Percentiles rank a stretch among this genome's conserved stretches.
Evolutionary conservation across 441 rosid species (phyloP).

Genomic region (Melastoma candidum): DNA sequence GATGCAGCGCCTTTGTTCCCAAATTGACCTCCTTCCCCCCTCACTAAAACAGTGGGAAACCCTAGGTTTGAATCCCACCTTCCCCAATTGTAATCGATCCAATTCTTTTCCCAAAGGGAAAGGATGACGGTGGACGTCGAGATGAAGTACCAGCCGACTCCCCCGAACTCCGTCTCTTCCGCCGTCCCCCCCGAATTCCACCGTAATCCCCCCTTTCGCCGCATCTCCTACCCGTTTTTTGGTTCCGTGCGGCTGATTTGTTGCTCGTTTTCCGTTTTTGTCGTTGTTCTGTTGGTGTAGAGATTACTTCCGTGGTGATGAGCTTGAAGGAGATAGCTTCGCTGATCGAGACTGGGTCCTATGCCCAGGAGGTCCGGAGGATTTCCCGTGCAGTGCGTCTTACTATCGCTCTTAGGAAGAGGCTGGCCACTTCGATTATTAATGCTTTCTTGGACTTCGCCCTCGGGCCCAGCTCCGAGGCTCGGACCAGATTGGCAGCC

Average conservation of each 20-base stretch:
- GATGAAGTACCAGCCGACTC: constrained; percentile 42
- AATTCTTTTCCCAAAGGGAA: too few relatives aligned
- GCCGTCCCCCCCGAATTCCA: constrained; percentile 34
- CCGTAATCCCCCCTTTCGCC: constrained; percentile 21
- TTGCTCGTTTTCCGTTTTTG: background rate
- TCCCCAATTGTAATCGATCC: too few relatives aligned
- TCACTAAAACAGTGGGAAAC: too few relatives aligned
- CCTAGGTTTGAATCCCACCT: too few relatives aligned
- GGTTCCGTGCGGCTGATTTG: constrained; percentile 10
- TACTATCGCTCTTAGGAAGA: constrained; percentile 39
- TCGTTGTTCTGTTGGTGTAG: background rate
- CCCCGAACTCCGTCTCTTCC: constrained; percentile 35
- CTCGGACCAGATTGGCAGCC: constrained; percentile 27
- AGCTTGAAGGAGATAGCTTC: constrained; percentile 45
- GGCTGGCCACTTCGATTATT: constrained; percentile 30
- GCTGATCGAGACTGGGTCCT: constrained; percentile 37
- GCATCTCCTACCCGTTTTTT: background rate
- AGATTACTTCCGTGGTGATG: background rate
- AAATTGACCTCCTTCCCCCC: too few relatives aligned
- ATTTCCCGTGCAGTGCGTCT: constrained; percentile 45
- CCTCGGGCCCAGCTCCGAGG: constrained; percentile 35
- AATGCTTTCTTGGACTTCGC: constrained; percentile 37
- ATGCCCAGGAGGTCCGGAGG: constrained; percentile 42
- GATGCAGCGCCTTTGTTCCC: too few relatives aligned
- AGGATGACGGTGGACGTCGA: constrained; percentile 55